Evolutionary conservation across 1,284 basidiomycete genomes (phyloP).

Genomic region (Melampsora larici-populina): DNA sequence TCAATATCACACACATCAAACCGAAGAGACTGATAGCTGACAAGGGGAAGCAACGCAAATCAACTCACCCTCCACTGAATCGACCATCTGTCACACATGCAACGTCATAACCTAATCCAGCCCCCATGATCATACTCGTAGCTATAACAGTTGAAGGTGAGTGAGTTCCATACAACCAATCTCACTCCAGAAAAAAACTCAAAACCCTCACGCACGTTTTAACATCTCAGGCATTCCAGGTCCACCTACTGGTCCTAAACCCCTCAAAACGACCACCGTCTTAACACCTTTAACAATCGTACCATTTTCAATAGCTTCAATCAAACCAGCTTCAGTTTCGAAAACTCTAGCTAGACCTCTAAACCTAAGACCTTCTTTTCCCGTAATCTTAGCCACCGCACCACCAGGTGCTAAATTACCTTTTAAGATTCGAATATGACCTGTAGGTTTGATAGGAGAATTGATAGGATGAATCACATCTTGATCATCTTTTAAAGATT

Average conservation of each 20-base stretch:
- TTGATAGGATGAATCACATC: slow-evolving; percentile 78
- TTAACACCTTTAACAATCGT: slow-evolving; percentile 84
- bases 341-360: slow-evolving; percentile 59
- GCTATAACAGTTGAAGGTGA: not conserved
- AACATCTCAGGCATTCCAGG: slow-evolving; percentile 54
- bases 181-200: not conserved
- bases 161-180: slow-evolving; percentile 45
- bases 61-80: slow-evolving; percentile 80
- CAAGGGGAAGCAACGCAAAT: not conserved
- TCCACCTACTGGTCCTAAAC: slow-evolving; percentile 50
- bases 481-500: slow-evolving; percentile 63
- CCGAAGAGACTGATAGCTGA: not conserved
- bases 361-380: slow-evolving; percentile 87
- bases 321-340: slow-evolving; percentile 72
- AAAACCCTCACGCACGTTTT: slow-evolving; percentile 48
- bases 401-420: slow-evolving; percentile 70
- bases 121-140: slow-evolving; percentile 70
- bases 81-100: slow-evolving; percentile 94
- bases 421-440: slow-evolving; percentile 81
- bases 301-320: slow-evolving; percentile 74
- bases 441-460: slow-evolving; percentile 80
- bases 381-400: slow-evolving; percentile 92
- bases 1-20: not conserved
- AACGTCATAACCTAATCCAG: slow-evolving; percentile 82
- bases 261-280: slow-evolving; percentile 58